phyloP scores from a whole-genome alignment of 1,284 basidiomycete genomes.

The Apiotrichum montevideense region DNA sequence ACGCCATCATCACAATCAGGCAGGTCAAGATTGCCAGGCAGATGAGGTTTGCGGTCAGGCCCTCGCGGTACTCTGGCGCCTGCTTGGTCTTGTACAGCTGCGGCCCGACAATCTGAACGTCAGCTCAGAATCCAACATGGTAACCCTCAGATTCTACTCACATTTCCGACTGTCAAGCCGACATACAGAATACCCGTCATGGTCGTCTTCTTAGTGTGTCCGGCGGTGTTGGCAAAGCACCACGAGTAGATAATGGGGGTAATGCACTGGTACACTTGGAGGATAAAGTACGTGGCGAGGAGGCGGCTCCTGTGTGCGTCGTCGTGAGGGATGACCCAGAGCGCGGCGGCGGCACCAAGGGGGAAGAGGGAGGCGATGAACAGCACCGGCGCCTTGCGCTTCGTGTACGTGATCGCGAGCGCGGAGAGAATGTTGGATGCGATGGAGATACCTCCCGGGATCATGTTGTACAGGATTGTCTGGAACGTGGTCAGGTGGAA shows the following conservation, averaged over 20 bases:
- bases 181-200: slow-evolving; percentile 33
- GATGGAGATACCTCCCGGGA: slow-evolving; percentile 52
- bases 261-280: slow-evolving; percentile 40
- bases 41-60: slow-evolving; percentile 39
- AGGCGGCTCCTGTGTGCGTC: neutral
- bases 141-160: too few species aligned
- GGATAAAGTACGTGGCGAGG: slow-evolving; percentile 12
- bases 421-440: slow-evolving; percentile 48
- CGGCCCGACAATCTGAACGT: slow-evolving; percentile 26
- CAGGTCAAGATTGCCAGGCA: slow-evolving; percentile 31
- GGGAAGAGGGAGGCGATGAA: slow-evolving; percentile 39
- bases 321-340: slow-evolving; percentile 26
- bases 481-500: slow-evolving; percentile 44
- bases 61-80: slow-evolving; percentile 33
- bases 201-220: slow-evolving; percentile 40
- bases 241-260: slow-evolving; percentile 24
- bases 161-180: slow-evolving; percentile 24
- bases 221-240: slow-evolving; percentile 27
- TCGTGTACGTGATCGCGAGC: slow-evolving; percentile 50
- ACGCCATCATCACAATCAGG: slow-evolving; percentile 36
- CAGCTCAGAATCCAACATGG: too few species aligned
- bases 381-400: slow-evolving; percentile 53
- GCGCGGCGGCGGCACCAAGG: slow-evolving; percentile 37
- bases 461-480: slow-evolving; percentile 46
- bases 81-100: slow-evolving; percentile 38